Evolutionary conservation across 2,329 filamentous ascomycete genomes (phyloP).

Genomic region (Alternaria hordeiaustralica): DNA sequence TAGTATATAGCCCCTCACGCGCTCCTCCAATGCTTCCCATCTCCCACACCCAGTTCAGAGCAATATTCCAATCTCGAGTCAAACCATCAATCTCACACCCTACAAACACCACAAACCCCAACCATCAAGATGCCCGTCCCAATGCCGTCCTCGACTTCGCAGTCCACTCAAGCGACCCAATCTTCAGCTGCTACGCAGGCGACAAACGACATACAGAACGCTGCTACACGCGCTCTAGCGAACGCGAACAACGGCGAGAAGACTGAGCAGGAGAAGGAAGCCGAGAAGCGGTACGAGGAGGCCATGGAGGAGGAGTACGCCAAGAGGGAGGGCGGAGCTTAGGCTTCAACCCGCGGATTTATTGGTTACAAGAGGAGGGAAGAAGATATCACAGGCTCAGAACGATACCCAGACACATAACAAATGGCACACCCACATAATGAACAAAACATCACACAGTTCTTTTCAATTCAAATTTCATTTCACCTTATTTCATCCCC

Average conservation of each 20-base stretch:
- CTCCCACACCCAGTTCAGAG: neutral
- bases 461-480: neutral
- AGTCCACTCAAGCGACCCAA: slow-evolving; percentile 15
- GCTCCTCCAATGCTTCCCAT: neutral
- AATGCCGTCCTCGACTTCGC: slow-evolving; percentile 27
- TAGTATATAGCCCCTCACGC: neutral
- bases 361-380: neutral
- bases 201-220: slow-evolving; percentile 27
- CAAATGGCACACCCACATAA: neutral
- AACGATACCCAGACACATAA: neutral
- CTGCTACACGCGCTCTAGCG: slow-evolving; percentile 35
- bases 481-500: neutral
- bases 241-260: slow-evolving; percentile 34
- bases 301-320: slow-evolving; percentile 51
- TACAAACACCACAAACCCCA: neutral
- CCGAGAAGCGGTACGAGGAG: slow-evolving; percentile 46
- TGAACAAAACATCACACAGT: neutral
- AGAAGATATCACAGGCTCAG: neutral
- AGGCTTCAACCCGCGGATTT: neutral
- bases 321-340: slow-evolving; percentile 49
- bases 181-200: slow-evolving; percentile 35
- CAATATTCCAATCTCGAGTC: neutral
- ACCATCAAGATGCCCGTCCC: slow-evolving; percentile 34
- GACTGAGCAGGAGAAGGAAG: slow-evolving; percentile 41
- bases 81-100: neutral